Percentiles rank a stretch among this genome's conserved stretches.
phyloP scores from a whole-genome alignment of 176 grass and related monocot genomes.

The Oryza glumipatula region DNA sequence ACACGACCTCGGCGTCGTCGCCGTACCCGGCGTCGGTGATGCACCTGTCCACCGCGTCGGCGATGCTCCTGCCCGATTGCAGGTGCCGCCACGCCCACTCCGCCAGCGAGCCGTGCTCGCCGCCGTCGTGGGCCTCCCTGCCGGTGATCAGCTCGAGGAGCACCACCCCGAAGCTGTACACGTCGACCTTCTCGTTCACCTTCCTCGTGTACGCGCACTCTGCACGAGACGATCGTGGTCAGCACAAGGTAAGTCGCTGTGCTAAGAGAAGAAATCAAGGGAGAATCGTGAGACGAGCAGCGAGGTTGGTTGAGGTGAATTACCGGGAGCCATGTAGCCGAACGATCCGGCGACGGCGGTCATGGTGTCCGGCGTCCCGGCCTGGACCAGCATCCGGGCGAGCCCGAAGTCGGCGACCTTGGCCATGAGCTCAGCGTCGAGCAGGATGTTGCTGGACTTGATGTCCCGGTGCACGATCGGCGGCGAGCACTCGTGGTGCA shows the following conservation, averaged over 20 bases:
- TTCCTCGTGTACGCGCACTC: conserved; percentile 78
- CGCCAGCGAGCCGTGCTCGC: conserved; percentile 58
- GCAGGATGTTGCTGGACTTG: conserved; percentile 88
- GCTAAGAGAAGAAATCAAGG: background rate
- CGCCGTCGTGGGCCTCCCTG: conserved; percentile 74
- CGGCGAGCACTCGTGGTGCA: conserved; percentile 87
- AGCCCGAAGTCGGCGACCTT: conserved; percentile 89
- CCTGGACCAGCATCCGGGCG: conserved; percentile 61
- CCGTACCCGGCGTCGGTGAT: conserved; percentile 37
- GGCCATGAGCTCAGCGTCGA: conserved; percentile 69
- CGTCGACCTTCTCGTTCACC: conserved; percentile 85
- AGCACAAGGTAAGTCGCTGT: background rate
- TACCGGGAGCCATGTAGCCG: conserved; percentile 98
- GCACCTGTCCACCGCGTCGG: conserved; percentile 48
- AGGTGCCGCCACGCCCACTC: conserved; percentile 79
- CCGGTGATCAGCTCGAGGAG: conserved; percentile 89
- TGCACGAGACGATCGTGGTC: conserved; percentile 19
- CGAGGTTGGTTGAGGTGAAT: conserved; percentile 3
- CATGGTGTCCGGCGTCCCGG: conserved; percentile 47
- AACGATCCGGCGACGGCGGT: conserved; percentile 71
- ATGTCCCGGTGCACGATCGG: conserved; percentile 85
- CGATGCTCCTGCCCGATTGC: conserved; percentile 55
- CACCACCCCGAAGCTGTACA: conserved; percentile 95
- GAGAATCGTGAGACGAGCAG: background rate
- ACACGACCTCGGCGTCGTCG: conserved; percentile 55